Conservation (phyloP, 1,284 basidiomycete genomes). For the Malassezia vespertilionis region DNA sequence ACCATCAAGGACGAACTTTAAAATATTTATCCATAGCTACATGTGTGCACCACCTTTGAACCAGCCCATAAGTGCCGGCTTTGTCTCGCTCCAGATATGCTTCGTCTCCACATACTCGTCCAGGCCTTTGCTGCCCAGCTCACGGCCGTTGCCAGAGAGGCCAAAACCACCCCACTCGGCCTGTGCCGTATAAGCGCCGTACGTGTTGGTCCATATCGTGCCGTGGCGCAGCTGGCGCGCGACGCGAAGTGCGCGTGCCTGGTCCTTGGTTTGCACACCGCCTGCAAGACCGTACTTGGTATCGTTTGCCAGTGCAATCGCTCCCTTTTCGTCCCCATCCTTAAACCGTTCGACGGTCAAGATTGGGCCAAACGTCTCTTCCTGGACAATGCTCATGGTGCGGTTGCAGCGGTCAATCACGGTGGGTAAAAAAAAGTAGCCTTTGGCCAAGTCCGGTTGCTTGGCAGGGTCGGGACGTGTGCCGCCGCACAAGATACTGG, state of each 20-base stretch:
- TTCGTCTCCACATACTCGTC: slow-evolving; percentile 44
- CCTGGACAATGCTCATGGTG: slow-evolving; percentile 44
- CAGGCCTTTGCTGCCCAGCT: slow-evolving; percentile 41
- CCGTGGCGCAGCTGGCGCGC: slow-evolving; percentile 41
- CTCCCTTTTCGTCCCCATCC: slow-evolving; percentile 40
- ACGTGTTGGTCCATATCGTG: slow-evolving; percentile 45
- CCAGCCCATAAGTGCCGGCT: slow-evolving; percentile 33
- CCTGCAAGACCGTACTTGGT: slow-evolving; percentile 45
- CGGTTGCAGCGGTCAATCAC: slow-evolving; percentile 43
- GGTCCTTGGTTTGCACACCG: slow-evolving; percentile 38
- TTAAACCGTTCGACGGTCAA: slow-evolving; percentile 44
- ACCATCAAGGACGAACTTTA: slow-evolving; percentile 37
- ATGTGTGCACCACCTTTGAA: slow-evolving; percentile 30
- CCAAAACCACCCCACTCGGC: slow-evolving; percentile 47
- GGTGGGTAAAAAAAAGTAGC: slow-evolving; percentile 46
- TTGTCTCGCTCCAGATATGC: slow-evolving; percentile 41
- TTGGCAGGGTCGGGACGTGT: slow-evolving; percentile 27
- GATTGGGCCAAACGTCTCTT: slow-evolving; percentile 46
- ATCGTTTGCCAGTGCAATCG: slow-evolving; percentile 41
- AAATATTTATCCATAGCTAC: slow-evolving; percentile 9
- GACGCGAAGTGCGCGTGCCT: slow-evolving; percentile 28
- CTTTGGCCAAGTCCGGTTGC: slow-evolving; percentile 36
- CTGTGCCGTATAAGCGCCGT: slow-evolving; percentile 38
- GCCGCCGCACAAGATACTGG: slow-evolving; percentile 36
- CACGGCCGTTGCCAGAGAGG: slow-evolving; percentile 43